Conservation (phyloP, 2,329 filamentous ascomycete species). For the Curvularia sp. region DNA sequence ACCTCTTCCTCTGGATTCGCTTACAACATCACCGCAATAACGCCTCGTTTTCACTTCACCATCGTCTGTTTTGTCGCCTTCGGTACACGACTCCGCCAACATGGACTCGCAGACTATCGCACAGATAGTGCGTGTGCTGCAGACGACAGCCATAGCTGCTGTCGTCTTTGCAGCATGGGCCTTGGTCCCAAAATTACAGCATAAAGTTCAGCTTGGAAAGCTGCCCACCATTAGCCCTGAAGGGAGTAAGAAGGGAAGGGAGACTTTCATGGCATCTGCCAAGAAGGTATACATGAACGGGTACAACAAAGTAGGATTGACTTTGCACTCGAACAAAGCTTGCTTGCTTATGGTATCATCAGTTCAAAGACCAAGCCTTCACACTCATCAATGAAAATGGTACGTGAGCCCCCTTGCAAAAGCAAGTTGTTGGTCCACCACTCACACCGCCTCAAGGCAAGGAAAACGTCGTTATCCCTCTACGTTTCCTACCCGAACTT, state of each 20-base stretch:
- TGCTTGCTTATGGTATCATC: conserved; percentile 12
- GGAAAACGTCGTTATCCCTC: conserved; percentile 38
- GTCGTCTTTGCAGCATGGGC: conserved; percentile 35
- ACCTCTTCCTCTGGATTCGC: not conserved
- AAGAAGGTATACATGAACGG: conserved; percentile 40
- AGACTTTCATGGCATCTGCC: conserved; percentile 31
- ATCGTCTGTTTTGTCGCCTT: not conserved
- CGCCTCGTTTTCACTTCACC: not conserved
- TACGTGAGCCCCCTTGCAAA: conserved; percentile 7
- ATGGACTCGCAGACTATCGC: conserved; percentile 33
- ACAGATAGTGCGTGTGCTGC: conserved; percentile 30
- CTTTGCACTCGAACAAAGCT: not conserved
- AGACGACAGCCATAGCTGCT: conserved; percentile 34
- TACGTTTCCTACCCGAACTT: conserved; percentile 43
- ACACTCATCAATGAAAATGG: conserved; percentile 31
- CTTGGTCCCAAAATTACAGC: conserved; percentile 33
- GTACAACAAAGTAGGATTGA: conserved; percentile 34
- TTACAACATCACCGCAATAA: not conserved
- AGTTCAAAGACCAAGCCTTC: conserved; percentile 43
- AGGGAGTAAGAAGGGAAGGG: conserved; percentile 30
- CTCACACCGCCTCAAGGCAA: conserved; percentile 29
- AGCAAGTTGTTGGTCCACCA: not conserved
- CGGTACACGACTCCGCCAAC: conserved; percentile 1
- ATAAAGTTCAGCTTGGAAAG: conserved; percentile 32
- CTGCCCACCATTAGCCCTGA: conserved; percentile 30